Evolutionary conservation across 2,329 filamentous ascomycete species (phyloP), one percentile per base, ranked within the genome.

Genomic region (Alternaria conjuncta): DNA sequence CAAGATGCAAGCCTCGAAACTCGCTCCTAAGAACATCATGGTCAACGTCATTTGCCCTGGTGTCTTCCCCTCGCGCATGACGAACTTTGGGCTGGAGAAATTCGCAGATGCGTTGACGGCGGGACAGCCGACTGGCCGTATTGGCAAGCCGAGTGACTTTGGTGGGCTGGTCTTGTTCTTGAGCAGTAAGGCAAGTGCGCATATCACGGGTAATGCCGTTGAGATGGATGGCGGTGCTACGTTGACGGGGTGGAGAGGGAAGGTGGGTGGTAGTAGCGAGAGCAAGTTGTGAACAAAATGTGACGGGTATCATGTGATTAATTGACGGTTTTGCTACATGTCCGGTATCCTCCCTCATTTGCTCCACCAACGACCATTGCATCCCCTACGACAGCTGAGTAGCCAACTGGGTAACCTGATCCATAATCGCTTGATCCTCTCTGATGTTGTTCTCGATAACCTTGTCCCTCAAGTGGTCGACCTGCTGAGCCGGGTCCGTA

Each of bases 391-490:
- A 36, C 36, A 76, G n/a, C 63, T 74, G 47, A 18, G 66, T 71
- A 46, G 75, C 70, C 74, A 63, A 55, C 32, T 49, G 13, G 2
- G 45, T 43, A n/a, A 89, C 86, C 78, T 87, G 80, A 70, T 88
- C 83, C 63, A 85, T 73, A 32, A 88, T 77, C 5, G 73, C 76
- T 77, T 86, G 72, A 47, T 80, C 76, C 76, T 87, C 86, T 11
- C 82, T 78, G 2, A 82, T 83, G 4, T 83, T 84, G 66, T 88
- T 89, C 75, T 85, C 86, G 18, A 83, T 71, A 43, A 89, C 86
- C 82, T 89, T 89, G 46, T 82, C 84, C 50, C 84, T 75, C 61
- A 89, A 78, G 74, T 89, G 87, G 56, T 87, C 83, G 10, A 89
- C 86, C 73, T 85, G 84, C 71, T 80, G 76, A 9, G 84, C 85